Evolutionary conservation across 441 rosid genomes (phyloP), one percentile per base, ranked within the genome.

Genomic region (Codiaeum variegatum): DNA sequence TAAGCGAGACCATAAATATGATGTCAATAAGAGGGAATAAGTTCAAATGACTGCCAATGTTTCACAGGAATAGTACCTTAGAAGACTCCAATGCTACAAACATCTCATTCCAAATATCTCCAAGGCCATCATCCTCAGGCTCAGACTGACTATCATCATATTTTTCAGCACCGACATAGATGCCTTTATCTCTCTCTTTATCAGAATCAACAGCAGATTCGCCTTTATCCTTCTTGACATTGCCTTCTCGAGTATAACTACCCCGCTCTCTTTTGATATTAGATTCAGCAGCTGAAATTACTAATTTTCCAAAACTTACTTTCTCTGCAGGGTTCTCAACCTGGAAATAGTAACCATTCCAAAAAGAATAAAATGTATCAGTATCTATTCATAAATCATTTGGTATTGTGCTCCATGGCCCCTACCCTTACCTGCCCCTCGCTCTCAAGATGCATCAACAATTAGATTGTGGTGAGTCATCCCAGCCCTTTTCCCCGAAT

Each of bases 61-160:
- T 69, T 61, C 31, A 21, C 4, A 38, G 6, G 28, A 26, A 34
- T 73, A 71, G 56, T 84, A 92, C 96, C 97, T 90, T 95, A 47
- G 93, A 82, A 76, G 73, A 74, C 72, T 85, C 94, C 75, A 91
- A 72, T 28, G 96, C 88, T 79, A 85, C 73, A 62, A 87, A 79
- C 98, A 92, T 91, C 78, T 88, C 93, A 62, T 81, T 85, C 99
- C 98, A 95, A 62, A 95, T 90, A 82, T 90, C 88, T 66, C 90
- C 90, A 71, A 92, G 83, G 65, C 90, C 97, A 63, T 88, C 96
- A 75, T 92, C 96, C 76, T 75, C 80, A 59, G 67, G 67, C 79
- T 77, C 84, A 3, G 72, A 71, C 52, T 56, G 77, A 69, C 60
- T 31, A 77, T 83, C 85, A 67, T 71, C 70, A 78, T 76, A 81